Conservation (phyloP, 176 grass and related monocot species). For the Triticum monococcum region DNA sequence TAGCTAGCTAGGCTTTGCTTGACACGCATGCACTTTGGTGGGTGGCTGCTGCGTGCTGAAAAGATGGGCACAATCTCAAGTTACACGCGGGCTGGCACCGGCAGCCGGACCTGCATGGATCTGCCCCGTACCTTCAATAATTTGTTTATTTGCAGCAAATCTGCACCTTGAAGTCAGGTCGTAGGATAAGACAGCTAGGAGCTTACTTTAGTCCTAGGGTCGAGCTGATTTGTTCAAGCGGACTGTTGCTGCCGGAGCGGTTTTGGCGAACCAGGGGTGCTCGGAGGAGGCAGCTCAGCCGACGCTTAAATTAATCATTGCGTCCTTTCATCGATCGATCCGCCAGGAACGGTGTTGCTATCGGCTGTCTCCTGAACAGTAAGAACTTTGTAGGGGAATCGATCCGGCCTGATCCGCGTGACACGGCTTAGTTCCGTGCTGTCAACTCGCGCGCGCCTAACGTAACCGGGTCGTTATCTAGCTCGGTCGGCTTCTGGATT, state of each 20-base stretch:
- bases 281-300: background rate
- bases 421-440: background rate
- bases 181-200: background rate
- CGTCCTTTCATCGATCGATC: no score
- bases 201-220: background rate
- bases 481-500: background rate
- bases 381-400: background rate
- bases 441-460: background rate
- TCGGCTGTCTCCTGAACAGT: no score
- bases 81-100: background rate
- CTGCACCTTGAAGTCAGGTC: slow-evolving; percentile 1
- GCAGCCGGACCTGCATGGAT: background rate
- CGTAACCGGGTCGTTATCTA: background rate
- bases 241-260: background rate
- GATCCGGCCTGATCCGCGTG: background rate
- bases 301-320: background rate
- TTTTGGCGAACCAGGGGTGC: background rate
- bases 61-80: background rate
- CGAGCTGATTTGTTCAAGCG: background rate
- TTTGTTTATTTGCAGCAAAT: background rate
- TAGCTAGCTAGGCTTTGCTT: background rate
- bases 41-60: background rate
- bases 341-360: no score
- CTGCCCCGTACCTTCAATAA: background rate
- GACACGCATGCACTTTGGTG: background rate